A percentile compares a stretch with the other conserved stretches of the same genome.
phyloP scores from a whole-genome alignment of 208 protist genomes.

The Jaenimonas drosophilae region DNA sequence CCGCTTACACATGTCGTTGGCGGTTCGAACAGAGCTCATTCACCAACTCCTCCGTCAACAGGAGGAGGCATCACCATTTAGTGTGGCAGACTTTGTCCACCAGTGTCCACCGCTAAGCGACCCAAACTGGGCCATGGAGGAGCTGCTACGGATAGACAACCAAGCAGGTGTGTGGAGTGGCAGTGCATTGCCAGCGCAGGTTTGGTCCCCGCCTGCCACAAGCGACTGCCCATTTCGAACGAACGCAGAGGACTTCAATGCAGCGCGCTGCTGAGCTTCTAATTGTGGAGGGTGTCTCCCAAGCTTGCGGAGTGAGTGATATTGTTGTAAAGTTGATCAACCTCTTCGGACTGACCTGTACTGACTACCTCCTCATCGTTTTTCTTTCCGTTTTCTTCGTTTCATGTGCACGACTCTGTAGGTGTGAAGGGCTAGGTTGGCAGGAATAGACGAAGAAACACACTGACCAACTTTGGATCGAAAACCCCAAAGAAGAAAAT shows the following conservation, averaged over 20 bases:
- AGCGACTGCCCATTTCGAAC: constrained; percentile 59
- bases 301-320: not conserved
- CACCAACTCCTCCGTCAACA: not conserved
- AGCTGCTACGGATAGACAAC: constrained; percentile 41
- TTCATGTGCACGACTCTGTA: not conserved
- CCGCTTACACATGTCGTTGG: too few species aligned
- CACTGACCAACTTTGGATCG: too few species aligned
- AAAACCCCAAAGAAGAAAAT: not conserved
- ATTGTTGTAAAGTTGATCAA: not conserved
- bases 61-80: not conserved
- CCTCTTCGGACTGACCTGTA: too few species aligned
- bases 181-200: constrained; percentile 24
- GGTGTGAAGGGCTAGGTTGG: too few species aligned
- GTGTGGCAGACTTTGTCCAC: constrained; percentile 19
- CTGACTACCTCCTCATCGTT: too few species aligned
- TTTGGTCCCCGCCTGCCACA: constrained; percentile 63
- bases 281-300: not conserved
- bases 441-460: too few species aligned
- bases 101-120: constrained; percentile 30
- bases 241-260: constrained; percentile 18
- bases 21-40: not conserved
- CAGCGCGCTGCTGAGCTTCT: not conserved
- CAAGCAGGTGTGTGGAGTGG: constrained; percentile 40
- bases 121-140: constrained; percentile 79
- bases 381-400: constrained; percentile 8